phyloP scores from a whole-genome alignment of 208 protist species.

The Novymonas esmeraldas region DNA sequence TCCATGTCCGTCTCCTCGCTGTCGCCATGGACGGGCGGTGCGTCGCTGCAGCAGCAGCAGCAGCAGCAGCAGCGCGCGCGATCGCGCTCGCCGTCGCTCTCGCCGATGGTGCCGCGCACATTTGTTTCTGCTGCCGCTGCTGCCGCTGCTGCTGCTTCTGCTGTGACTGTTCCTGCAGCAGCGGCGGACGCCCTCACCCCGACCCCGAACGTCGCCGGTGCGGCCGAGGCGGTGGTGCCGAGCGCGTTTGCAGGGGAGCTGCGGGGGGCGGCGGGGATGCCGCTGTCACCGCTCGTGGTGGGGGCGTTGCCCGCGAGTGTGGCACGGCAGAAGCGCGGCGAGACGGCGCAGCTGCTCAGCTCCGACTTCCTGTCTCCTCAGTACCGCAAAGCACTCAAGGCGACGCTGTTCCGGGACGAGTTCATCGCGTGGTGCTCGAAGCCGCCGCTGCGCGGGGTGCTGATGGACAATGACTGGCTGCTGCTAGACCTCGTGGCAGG shows the following conservation, averaged over 20 bases:
- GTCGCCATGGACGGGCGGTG: neutral
- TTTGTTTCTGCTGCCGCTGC: neutral
- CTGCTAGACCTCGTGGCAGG: conserved; percentile 37
- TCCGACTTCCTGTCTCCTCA: conserved; percentile 36
- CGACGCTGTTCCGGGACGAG: conserved; percentile 46
- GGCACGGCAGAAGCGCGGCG: conserved; percentile 37
- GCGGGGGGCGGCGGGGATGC: neutral
- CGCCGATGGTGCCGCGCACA: neutral
- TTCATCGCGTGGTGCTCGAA: conserved; percentile 55
- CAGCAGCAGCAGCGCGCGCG: too few species aligned
- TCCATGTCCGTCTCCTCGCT: neutral
- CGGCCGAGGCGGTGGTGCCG: too few species aligned
- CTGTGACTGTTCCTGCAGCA: neutral
- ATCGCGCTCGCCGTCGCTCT: too few species aligned
- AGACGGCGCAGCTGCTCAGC: conserved; percentile 55
- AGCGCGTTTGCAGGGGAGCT: too few species aligned
- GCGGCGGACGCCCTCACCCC: neutral
- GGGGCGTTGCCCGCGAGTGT: conserved; percentile 17
- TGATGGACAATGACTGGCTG: conserved; percentile 59
- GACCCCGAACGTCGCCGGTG: too few species aligned
- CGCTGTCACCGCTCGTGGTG: neutral
- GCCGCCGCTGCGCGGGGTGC: conserved; percentile 36
- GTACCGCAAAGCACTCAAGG: conserved; percentile 36
- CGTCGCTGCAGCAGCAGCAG: neutral
- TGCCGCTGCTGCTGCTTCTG: neutral